Percentiles rank a stretch among this genome's conserved stretches.
These are phyloP conservation scores for Xylaria bambusicola DNA, from an alignment of 495 filamentous ascomycete genomes.

Conservation along the genomic window DNA sequence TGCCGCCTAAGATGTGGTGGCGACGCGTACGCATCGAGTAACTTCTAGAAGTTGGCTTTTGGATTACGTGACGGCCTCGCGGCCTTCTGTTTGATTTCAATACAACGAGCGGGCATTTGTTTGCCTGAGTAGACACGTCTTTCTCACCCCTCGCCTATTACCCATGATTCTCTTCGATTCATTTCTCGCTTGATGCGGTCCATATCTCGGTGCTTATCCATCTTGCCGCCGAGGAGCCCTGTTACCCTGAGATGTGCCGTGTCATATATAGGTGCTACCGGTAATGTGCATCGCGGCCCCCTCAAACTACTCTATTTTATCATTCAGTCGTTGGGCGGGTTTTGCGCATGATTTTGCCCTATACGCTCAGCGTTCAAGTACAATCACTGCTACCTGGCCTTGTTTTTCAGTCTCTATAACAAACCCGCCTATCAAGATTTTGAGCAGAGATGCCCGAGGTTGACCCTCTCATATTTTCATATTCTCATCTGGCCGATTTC, in stretches of 20 bases:
- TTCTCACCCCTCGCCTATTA: too few species aligned
- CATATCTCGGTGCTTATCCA: too few species aligned
- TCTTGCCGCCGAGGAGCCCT: too few species aligned
- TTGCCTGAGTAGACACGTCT: background rate
- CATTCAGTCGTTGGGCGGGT: too few species aligned
- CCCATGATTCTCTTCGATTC: too few species aligned
- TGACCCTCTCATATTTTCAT: conserved; percentile 72
- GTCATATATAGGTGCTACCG: too few species aligned
- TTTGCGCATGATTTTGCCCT: too few species aligned
- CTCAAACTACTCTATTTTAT: too few species aligned
- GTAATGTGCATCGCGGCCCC: too few species aligned
- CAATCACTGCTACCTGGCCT: background rate
- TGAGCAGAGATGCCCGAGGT: conserved; percentile 55
- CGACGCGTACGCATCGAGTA: conserved; percentile 4
- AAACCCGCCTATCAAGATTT: conserved; percentile 21
- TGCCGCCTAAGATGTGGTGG: background rate
- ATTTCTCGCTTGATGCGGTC: too few species aligned
- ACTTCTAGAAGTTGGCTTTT: conserved; percentile 10
- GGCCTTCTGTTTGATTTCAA: background rate
- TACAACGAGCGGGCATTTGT: background rate
- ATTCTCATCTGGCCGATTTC: conserved; percentile 74
- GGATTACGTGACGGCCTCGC: conserved; percentile 8
- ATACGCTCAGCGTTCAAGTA: background rate
- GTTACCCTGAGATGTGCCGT: too few species aligned
- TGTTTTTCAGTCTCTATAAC: background rate